Evolutionary conservation across 257 asterid genomes (phyloP).

Genomic region (Solanum tacnaense): DNA sequence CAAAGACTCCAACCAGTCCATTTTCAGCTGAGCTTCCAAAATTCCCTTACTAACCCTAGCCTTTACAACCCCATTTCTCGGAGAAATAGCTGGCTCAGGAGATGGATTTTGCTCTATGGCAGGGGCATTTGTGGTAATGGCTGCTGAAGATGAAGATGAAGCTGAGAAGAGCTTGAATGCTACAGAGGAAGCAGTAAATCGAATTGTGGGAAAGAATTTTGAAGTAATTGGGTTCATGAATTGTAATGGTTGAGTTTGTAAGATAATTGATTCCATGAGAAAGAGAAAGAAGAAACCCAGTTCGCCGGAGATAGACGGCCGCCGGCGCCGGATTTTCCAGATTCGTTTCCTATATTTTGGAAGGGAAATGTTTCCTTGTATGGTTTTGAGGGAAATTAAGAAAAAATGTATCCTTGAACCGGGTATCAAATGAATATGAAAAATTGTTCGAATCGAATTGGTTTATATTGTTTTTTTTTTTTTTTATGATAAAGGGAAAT

Average conservation of each 20-base stretch:
- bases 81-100: constrained; percentile 18
- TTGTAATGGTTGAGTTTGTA: background rate
- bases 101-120: background rate
- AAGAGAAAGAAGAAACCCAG: background rate
- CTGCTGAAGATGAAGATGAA: constrained; percentile 7
- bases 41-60: constrained; percentile 17
- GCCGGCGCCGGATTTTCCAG: background rate
- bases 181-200: constrained; percentile 26
- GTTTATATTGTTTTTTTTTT: too few species aligned
- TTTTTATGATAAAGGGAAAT: too few species aligned
- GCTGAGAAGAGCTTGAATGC: constrained; percentile 27
- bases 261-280: background rate
- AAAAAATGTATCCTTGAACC: background rate
- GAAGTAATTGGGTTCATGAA: background rate
- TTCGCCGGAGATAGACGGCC: background rate
- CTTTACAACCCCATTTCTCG: constrained; percentile 8
- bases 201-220: constrained; percentile 15
- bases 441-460: too few species aligned
- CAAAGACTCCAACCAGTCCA: constrained; percentile 53
- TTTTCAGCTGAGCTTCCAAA: constrained; percentile 29
- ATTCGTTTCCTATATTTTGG: background rate
- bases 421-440: too few species aligned
- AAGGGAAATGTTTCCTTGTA: background rate
- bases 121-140: constrained; percentile 4
- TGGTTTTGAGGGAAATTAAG: background rate